Base-by-base conservation (phyloP, 176 grass and related monocot genomes). In the Phragmites australis region DNA sequence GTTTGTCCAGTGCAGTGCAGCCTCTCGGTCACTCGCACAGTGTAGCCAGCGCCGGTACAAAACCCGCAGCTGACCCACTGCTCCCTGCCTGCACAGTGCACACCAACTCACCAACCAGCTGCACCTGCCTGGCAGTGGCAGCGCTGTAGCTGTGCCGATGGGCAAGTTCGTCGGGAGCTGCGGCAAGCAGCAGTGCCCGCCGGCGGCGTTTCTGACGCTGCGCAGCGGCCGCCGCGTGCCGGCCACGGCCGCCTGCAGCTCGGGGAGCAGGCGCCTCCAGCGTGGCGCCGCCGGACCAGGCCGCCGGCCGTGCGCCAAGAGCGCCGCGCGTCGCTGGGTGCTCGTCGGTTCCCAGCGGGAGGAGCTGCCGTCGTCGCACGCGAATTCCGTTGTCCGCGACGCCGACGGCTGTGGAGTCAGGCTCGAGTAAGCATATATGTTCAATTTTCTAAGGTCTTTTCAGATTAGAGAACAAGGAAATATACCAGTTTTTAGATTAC, bases 211-310 rank as follows among this genome's bases (percentile, higher is more conserved):
- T 66, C 80, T 88, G 29, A 82, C 74, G 72, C 66, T 88, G 65
- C 80, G 86, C 19, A 88, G 86, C 80, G 86, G 86, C 2, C 66
- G 89, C 45, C 78, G 50, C 10, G 82, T 70, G 45, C 89, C 64
- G 17, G 50, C 23, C 15, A 19, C 49, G 8, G 27, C 37, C 21
- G n/a, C 48, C 29, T 13, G 81, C 75, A 10, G 39, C 30, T 1
- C 30, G 14, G 5, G 16, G 25, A n/a, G 58, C 21, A 10, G 22
- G 62, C 7, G 55, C 39, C 43, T 7, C 6, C 47, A 15, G 27
- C 19, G 55, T 23, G 21, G 39, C 2, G 57, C 34, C 2, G 30
- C 22, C 16, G 1, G 31, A 10, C 1, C 51, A 0, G 3, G 2
- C 1, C 22, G 29, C 46, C 4, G 42, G 21, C 19, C 14, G 72